phyloP scores from a whole-genome alignment of 2,329 filamentous ascomycete genomes.

The Pseudogymnoascus sp. region DNA sequence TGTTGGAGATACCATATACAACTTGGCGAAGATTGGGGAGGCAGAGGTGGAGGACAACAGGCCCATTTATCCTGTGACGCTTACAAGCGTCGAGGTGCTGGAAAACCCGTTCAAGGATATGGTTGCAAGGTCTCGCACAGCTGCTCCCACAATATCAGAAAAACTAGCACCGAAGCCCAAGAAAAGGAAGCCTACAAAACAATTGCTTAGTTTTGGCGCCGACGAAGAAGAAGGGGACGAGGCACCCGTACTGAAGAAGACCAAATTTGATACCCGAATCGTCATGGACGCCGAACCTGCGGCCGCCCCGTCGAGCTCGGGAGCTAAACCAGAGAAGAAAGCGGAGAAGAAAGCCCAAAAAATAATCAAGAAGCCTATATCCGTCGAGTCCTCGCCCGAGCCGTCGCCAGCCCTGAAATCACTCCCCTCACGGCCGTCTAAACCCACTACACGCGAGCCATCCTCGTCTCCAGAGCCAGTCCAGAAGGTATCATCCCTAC shows the following conservation, averaged over 20 bases:
- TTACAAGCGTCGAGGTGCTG: slow-evolving; percentile 65
- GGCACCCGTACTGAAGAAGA: slow-evolving; percentile 60
- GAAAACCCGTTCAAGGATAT: slow-evolving; percentile 79
- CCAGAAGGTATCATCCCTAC: slow-evolving; percentile 32
- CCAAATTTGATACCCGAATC: slow-evolving; percentile 71
- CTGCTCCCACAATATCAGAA: slow-evolving; percentile 41
- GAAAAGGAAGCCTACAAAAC: slow-evolving; percentile 69
- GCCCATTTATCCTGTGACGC: slow-evolving; percentile 76
- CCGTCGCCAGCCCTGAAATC: slow-evolving; percentile 27
- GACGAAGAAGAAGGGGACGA: slow-evolving; percentile 50
- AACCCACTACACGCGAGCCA: slow-evolving; percentile 27
- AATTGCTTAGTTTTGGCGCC: slow-evolving; percentile 69
- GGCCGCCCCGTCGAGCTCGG: slow-evolving; percentile 17
- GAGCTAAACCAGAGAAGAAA: slow-evolving; percentile 26
- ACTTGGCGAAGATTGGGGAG: slow-evolving; percentile 88
- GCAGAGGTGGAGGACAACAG: slow-evolving; percentile 75
- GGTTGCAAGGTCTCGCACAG: slow-evolving; percentile 57
- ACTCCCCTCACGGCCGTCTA: slow-evolving; percentile 24
- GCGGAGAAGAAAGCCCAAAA: slow-evolving; percentile 29
- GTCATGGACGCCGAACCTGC: slow-evolving; percentile 50
- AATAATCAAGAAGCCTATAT: slow-evolving; percentile 24
- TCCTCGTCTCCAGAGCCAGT: slow-evolving; percentile 32
- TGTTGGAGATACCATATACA: slow-evolving; percentile 92
- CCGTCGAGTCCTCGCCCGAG: slow-evolving; percentile 33
- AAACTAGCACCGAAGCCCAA: slow-evolving; percentile 48